phyloP scores from a whole-genome alignment of 1,284 basidiomycete genomes.

The Hemileia vastatrix region DNA sequence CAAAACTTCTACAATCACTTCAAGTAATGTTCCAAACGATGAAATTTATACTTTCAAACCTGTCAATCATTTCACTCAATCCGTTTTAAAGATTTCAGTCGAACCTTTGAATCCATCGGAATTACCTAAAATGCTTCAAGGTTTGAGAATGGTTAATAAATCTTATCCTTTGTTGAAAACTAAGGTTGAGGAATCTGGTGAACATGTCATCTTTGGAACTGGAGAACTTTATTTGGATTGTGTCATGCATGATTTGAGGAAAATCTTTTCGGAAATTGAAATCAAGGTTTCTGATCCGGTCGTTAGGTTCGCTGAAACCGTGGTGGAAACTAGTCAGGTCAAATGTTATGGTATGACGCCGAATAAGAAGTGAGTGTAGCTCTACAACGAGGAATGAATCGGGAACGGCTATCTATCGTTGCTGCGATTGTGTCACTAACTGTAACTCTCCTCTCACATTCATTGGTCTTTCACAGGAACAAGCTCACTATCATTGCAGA shows the following conservation, averaged over 20 bases:
- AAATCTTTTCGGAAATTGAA: slow-evolving; percentile 40
- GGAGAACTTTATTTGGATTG: slow-evolving; percentile 43
- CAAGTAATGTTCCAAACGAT: slow-evolving; percentile 12
- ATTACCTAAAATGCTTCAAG: slow-evolving; percentile 43
- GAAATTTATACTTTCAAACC: slow-evolving; percentile 35
- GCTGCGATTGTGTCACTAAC: neutral
- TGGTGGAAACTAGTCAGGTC: slow-evolving; percentile 40
- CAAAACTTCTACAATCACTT: slow-evolving; percentile 37
- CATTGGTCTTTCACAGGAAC: no score
- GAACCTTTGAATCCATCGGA: slow-evolving; percentile 42
- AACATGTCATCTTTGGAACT: slow-evolving; percentile 42
- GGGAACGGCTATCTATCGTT: neutral
- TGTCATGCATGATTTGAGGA: slow-evolving; percentile 39
- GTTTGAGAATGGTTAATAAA: slow-evolving; percentile 41
- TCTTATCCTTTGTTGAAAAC: slow-evolving; percentile 37
- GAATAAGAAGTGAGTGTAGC: slow-evolving; percentile 31
- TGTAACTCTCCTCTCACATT: neutral
- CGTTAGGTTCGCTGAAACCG: slow-evolving; percentile 41
- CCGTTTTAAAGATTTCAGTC: slow-evolving; percentile 41
- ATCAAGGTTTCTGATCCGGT: slow-evolving; percentile 41
- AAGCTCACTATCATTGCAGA: slow-evolving; percentile 41
- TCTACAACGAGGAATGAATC: neutral
- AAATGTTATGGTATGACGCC: slow-evolving; percentile 41
- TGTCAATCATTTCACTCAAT: slow-evolving; percentile 37
- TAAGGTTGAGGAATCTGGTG: slow-evolving; percentile 42